Conservation (phyloP, 352 stramenopile genomes). For the Phytopythium boreale region DNA sequence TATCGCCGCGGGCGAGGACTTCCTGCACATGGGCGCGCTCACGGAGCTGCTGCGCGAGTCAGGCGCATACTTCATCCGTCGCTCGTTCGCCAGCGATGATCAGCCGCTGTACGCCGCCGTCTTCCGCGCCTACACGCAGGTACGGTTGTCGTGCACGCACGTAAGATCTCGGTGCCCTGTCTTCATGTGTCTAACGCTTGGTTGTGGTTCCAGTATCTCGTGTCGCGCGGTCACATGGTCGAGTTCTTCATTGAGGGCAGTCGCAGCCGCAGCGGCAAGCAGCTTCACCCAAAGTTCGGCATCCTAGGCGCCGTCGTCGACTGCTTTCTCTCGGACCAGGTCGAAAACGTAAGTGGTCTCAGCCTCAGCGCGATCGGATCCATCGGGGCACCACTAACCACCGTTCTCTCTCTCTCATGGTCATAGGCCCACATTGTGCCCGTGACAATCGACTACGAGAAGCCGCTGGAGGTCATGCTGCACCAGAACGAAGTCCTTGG, state of each 20-base stretch:
- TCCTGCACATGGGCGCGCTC: slow-evolving; percentile 67
- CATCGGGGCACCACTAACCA: not conserved
- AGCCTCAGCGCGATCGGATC: not conserved
- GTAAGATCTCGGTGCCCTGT: not conserved
- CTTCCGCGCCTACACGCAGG: slow-evolving; percentile 79
- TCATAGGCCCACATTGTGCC: slow-evolving; percentile 71
- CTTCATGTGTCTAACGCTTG: not conserved
- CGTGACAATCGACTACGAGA: slow-evolving; percentile 87
- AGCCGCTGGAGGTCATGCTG: slow-evolving; percentile 74
- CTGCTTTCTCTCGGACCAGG: slow-evolving; percentile 59
- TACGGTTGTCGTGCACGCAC: slow-evolving; percentile 1
- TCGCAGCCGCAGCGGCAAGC: slow-evolving; percentile 80
- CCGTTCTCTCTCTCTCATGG: not conserved
- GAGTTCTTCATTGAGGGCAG: slow-evolving; percentile 88
- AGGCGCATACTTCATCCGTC: slow-evolving; percentile 78
- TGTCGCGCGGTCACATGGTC: slow-evolving; percentile 71
- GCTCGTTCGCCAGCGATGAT: slow-evolving; percentile 58
- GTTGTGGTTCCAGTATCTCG: slow-evolving; percentile 42
- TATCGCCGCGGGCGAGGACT: slow-evolving; percentile 78
- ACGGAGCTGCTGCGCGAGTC: slow-evolving; percentile 65
- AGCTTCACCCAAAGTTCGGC: slow-evolving; percentile 79
- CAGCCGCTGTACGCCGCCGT: slow-evolving; percentile 69
- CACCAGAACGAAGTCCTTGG: slow-evolving; percentile 81
- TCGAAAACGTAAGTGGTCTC: slow-evolving; percentile 61
- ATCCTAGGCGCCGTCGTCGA: slow-evolving; percentile 72